Percentiles rank a stretch among this genome's conserved stretches.
Conservation (phyloP, 2,329 filamentous ascomycete genomes). For the Pyrenochaeta sp. region DNA sequence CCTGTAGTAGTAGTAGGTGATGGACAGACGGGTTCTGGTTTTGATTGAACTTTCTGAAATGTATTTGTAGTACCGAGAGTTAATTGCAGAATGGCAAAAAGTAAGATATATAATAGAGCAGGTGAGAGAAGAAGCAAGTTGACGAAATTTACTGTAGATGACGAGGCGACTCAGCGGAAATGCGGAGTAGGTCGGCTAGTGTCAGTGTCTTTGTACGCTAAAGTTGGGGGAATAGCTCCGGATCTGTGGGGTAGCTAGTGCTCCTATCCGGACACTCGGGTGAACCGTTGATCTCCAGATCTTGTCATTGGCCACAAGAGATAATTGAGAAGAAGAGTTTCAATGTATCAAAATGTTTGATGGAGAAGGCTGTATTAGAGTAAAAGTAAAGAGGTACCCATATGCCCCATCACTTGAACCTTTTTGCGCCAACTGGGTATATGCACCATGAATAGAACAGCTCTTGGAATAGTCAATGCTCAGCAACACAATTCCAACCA, state of each 20-base stretch:
- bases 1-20: neutral
- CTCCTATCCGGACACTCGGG: neutral
- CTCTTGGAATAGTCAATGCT: neutral
- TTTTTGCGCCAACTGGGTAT: neutral
- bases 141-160: neutral
- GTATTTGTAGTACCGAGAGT: too few species aligned
- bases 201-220: neutral
- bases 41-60: too few species aligned
- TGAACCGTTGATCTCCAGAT: neutral
- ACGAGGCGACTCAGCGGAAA: constrained; percentile 8
- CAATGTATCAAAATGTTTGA: neutral
- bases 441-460: neutral
- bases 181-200: constrained; percentile 19
- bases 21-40: neutral
- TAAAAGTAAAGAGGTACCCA: neutral
- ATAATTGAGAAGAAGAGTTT: neutral
- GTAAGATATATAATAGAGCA: neutral
- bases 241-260: constrained; percentile 16
- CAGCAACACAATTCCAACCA: neutral
- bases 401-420: neutral
- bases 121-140: neutral
- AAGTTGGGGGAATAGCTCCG: constrained; percentile 2
- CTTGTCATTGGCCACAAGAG: neutral
- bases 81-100: too few species aligned
- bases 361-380: neutral